Percentiles rank a stretch among this genome's conserved stretches.
Evolutionary conservation across 2,329 filamentous ascomycete species (phyloP).

Genomic region (Pestalotiopsis fici): DNA sequence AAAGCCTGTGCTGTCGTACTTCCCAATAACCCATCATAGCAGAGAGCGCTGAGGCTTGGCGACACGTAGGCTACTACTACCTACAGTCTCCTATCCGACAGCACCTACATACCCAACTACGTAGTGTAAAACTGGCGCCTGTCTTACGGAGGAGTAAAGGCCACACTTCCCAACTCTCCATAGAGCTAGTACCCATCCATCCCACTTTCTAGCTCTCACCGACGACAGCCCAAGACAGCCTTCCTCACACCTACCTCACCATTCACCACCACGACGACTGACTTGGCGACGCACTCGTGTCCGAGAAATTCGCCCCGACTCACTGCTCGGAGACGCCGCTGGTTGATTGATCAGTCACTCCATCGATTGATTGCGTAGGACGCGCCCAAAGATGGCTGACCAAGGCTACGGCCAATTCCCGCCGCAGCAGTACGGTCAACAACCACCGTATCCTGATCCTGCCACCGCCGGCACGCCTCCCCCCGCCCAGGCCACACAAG

Average conservation of each 20-base stretch:
- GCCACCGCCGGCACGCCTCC: constrained; percentile 33
- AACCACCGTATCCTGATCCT: constrained; percentile 39
- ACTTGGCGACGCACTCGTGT: background rate
- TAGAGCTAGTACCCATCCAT: constrained; percentile 8
- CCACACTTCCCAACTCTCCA: constrained; percentile 10
- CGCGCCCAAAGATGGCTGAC: constrained; percentile 51
- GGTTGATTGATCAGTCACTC: constrained; percentile 1
- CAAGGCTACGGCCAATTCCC: constrained; percentile 56
- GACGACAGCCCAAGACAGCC: constrained; percentile 8
- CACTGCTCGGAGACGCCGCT: background rate
- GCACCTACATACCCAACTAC: background rate
- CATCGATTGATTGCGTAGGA: constrained; percentile 17
- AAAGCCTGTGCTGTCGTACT: background rate
- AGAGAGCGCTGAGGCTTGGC: background rate
- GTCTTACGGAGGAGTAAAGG: constrained; percentile 7
- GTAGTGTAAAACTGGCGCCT: background rate
- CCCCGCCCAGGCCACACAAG: constrained; percentile 30
- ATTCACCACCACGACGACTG: background rate
- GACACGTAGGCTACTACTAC: background rate
- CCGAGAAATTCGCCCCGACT: background rate
- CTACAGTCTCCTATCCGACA: background rate
- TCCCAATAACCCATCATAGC: background rate
- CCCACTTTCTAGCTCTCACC: constrained; percentile 14
- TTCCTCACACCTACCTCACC: background rate
- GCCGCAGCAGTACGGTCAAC: constrained; percentile 40